Evolutionary conservation across 768 basidiomycete species (phyloP), one percentile per base, ranked within the genome.

Genomic region (Dacryopinax primogenitus): DNA sequence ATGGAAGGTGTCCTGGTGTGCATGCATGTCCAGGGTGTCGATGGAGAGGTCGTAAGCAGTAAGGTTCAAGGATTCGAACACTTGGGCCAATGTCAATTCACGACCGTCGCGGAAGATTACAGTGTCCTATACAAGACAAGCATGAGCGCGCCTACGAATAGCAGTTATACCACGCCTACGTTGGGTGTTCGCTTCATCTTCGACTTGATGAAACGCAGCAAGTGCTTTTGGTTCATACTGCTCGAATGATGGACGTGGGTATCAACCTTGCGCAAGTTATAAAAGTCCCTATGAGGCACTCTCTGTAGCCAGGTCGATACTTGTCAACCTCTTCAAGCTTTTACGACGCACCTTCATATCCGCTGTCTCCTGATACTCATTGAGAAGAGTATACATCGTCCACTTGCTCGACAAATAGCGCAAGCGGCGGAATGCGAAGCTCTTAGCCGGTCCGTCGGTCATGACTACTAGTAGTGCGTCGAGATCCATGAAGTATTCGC

Each of bases 1-100:
- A 74, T 99, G 95, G 81, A 99, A 98, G 1, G 93, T 90, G 72
- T 96, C 94, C 68, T 90, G 88, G 74, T 99, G 95, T 0, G 95
- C 96, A 68, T 98, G 96, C 96, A 99, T 99, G 72, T 99, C 96
- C 39, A 99, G 83, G 1, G 96, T 99, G 73, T 99, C 96, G 73
- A 99, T 98, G 12, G 93, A 96, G 34, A 99, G 82, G 70, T 99
- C 96, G 74, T 99, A 99, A 1, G 96, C 95, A 0, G 90, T 94
- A 39, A 99, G 79, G 70, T 94, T 86, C 32, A 99, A 83, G 13
- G 92, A 94, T 72, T 96, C 83, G 76, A 99, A 99, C n/a, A 99
- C 96, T 78, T 98, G 85, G 62, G 85, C 81, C 0, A 99, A 80
- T 0, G 92, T 96, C 16, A 98, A 78, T 69, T 92, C 84, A 15